phyloP scores from a whole-genome alignment of 495 filamentous ascomycete species.

The Penicillium ochrochloron region DNA sequence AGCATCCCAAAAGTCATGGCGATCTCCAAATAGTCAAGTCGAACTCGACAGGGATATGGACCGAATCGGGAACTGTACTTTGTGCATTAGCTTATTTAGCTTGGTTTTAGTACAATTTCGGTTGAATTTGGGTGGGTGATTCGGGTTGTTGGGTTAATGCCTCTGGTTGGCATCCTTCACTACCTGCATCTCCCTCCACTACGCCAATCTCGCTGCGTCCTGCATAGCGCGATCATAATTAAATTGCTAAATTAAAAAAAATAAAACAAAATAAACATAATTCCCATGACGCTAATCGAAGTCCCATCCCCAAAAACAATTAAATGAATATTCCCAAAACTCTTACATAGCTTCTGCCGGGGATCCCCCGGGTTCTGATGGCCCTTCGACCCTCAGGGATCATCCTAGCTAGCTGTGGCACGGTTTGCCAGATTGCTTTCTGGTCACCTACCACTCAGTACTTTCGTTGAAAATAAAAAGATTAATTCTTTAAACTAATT shows the following conservation, averaged over 20 bases:
- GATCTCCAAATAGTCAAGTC: conserved; percentile 7
- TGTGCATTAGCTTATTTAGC: conserved; percentile 9
- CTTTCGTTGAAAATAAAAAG: not conserved
- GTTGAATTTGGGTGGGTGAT: not conserved
- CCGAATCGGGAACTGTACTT: conserved; percentile 10
- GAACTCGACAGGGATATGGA: not conserved
- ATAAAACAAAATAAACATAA: not conserved
- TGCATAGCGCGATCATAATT: conserved; percentile 10
- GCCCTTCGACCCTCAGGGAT: conserved; percentile 35
- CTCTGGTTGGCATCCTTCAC: conserved; percentile 7
- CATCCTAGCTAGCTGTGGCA: conserved; percentile 32
- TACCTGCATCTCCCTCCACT: conserved; percentile 9
- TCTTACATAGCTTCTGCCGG: conserved; percentile 7
- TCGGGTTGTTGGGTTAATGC: conserved; percentile 2
- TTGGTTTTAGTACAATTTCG: not conserved
- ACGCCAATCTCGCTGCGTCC: conserved; percentile 3
- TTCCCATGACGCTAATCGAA: not conserved
- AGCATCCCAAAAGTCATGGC: not conserved
- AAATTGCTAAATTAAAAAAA: conserved; percentile 6
- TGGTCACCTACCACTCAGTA: conserved; percentile 9
- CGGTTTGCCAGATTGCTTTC: conserved; percentile 15
- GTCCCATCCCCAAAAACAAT: not conserved
- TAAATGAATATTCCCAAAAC: not conserved
- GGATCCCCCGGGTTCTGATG: conserved; percentile 33
- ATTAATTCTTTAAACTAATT: not conserved